Base-by-base conservation (phyloP, 2,329 filamentous ascomycete genomes). In the Botrytis medusae region DNA sequence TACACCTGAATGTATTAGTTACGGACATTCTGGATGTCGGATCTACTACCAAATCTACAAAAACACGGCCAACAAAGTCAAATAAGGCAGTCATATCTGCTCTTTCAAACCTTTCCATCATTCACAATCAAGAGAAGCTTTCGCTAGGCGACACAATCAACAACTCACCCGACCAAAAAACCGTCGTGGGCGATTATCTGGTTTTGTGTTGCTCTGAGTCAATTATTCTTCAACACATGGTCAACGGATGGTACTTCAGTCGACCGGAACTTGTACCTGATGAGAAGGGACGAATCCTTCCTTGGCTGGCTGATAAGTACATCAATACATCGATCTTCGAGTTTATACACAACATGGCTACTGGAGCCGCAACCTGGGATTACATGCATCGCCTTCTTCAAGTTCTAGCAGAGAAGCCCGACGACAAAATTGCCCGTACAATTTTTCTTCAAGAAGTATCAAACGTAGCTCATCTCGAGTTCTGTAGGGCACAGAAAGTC, bases 401-500 rank as follows among this genome's bases (percentile, higher is more conserved):
- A 7, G 74, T 82, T 0, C 79, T 85, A n/a, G 22, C 32, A 1
- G 68, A 81, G 8, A 60, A 7, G 7, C 73, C 72, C 0, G 72
- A 74, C 0, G 76, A 79, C 51, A 84, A 83, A 75, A 73, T 76
- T 0, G 80, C 81, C 54, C 79, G 77, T 8, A 76, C 75, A 1
- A 79, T 83, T 1, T 70, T 87, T 14, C 78, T 85, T 2, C 85
- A 87, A 73, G 85, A 87, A 67, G 74, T 87, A 0, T 81, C 82
- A 40, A 86, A 86, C 64, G 71, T 84, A 6, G 84, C 82, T 34
- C 79, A 86, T n/a, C 73, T 85, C 0, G 85, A 86, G 68, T 87
- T 83, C 64, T 69, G 60, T 1, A 83, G 83, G 1, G 77, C 79
- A 0, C 84, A 85, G 57, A 75, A 77, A 20, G 37, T 80, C 0